Conservation (phyloP, 139 green algal genomes). For the Monoraphidium neglectum region DNA sequence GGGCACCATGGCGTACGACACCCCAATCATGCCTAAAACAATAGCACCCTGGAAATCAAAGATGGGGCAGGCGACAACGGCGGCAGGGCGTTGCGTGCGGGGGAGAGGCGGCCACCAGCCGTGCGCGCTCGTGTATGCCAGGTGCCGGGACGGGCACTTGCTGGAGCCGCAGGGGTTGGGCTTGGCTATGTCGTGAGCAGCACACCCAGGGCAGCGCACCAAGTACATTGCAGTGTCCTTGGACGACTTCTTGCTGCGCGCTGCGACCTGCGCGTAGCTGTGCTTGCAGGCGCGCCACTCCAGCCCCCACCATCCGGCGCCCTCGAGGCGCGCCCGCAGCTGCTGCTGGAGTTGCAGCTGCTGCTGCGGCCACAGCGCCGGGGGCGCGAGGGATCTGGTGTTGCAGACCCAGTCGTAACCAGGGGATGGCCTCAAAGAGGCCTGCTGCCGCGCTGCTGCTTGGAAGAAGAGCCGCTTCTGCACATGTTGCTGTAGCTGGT, state of each 20-base stretch:
- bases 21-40: conserved; percentile 89
- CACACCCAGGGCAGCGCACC: conserved; percentile 16
- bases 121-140: background rate
- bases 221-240: conserved; percentile 42
- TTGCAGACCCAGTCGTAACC: too few species aligned
- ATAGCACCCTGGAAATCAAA: conserved; percentile 62
- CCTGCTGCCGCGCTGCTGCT: too few species aligned
- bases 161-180: background rate
- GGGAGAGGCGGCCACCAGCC: background rate
- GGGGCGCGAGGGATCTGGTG: too few species aligned
- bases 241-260: conserved; percentile 9
- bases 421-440: too few species aligned
- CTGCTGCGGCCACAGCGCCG: too few species aligned
- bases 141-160: background rate
- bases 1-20: conserved; percentile 92
- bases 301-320: too few species aligned
- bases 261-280: background rate
- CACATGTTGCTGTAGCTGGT: too few species aligned
- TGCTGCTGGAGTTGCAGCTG: too few species aligned
- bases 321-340: too few species aligned
- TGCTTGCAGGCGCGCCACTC: conserved; percentile 3
- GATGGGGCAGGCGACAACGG: background rate
- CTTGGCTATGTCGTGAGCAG: background rate
- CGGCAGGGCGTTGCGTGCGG: background rate
- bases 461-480: too few species aligned